These are phyloP conservation scores for Aspergillus thermomutatus DNA, from an alignment of 2,329 filamentous ascomycete genomes.

Conservation along the genomic window DNA sequence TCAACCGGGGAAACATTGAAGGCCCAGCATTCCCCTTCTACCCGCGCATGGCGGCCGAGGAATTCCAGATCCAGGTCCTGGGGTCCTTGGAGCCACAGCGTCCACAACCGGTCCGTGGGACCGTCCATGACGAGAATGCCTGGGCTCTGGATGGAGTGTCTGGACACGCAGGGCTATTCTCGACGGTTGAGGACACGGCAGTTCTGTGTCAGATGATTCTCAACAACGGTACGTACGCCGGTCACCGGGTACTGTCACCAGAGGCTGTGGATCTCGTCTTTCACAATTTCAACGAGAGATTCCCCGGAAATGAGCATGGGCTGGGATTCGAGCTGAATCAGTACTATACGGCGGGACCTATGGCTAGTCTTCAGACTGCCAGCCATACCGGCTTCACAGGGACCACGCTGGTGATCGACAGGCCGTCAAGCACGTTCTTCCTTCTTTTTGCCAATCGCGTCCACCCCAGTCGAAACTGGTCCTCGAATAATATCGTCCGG, in stretches of 20 bases:
- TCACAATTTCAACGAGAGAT: slow-evolving; percentile 29
- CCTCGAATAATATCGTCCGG: slow-evolving; percentile 18
- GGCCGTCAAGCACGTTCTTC: slow-evolving; percentile 21
- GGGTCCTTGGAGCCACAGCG: slow-evolving; percentile 29
- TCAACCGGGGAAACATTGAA: slow-evolving; percentile 33
- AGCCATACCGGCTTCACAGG: slow-evolving; percentile 28
- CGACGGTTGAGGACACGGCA: slow-evolving; percentile 29
- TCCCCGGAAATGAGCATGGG: slow-evolving; percentile 26
- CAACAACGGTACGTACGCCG: slow-evolving; percentile 36
- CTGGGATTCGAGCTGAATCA: slow-evolving; percentile 34
- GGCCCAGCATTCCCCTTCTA: slow-evolving; percentile 21
- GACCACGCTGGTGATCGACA: slow-evolving; percentile 24
- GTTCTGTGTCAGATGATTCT: slow-evolving; percentile 37
- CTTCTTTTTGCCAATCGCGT: slow-evolving; percentile 24
- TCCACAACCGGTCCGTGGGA: slow-evolving; percentile 38
- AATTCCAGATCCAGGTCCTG: slow-evolving; percentile 31
- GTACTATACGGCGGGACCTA: slow-evolving; percentile 30
- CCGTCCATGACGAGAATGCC: slow-evolving; percentile 38
- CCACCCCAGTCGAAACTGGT: slow-evolving; percentile 22
- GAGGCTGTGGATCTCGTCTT: slow-evolving; percentile 33
- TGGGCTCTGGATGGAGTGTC: slow-evolving; percentile 34
- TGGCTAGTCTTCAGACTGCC: slow-evolving; percentile 21
- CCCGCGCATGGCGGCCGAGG: slow-evolving; percentile 26
- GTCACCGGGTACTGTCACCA: slow-evolving; percentile 23
- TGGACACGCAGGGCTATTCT: slow-evolving; percentile 37